Evolutionary conservation across 2,329 filamentous ascomycete species (phyloP).

Genomic region (Stagonosporopsis rhizophila): DNA sequence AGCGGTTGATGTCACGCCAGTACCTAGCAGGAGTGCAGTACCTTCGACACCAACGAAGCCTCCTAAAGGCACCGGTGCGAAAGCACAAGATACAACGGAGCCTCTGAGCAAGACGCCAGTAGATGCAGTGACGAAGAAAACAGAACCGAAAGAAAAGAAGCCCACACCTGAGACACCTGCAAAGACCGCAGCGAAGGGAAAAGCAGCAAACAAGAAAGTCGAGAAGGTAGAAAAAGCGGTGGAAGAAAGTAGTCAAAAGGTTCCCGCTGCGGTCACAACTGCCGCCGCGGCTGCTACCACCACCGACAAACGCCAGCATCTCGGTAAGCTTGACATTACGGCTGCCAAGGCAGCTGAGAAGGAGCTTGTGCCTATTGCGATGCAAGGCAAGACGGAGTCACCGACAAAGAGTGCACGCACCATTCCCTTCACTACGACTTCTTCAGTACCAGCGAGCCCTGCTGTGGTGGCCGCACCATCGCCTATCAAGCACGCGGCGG

Average conservation of each 20-base stretch:
- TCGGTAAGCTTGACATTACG: slow-evolving; percentile 57
- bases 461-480: slow-evolving; percentile 60
- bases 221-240: slow-evolving; percentile 10
- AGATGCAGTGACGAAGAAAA: slow-evolving; percentile 3
- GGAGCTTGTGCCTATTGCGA: slow-evolving; percentile 25
- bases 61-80: slow-evolving; percentile 19
- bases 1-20: slow-evolving; percentile 2
- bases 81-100: slow-evolving; percentile 22
- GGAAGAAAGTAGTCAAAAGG: slow-evolving; percentile 23
- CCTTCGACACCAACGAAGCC: slow-evolving; percentile 35
- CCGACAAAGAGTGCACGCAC: slow-evolving; percentile 36
- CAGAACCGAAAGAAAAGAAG: slow-evolving; percentile 30
- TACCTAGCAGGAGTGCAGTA: slow-evolving; percentile 8
- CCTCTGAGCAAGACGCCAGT: slow-evolving; percentile 17
- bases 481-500: slow-evolving; percentile 50
- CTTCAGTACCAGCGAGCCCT: slow-evolving; percentile 58
- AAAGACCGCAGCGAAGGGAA: slow-evolving; percentile 32
- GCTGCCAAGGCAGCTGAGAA: slow-evolving; percentile 38
- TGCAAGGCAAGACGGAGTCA: slow-evolving; percentile 30
- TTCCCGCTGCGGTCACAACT: slow-evolving; percentile 19
- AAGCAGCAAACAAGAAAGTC: slow-evolving; percentile 27
- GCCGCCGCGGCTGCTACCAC: slow-evolving; percentile 21
- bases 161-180: slow-evolving; percentile 14
- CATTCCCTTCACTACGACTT: slow-evolving; percentile 53
- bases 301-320: slow-evolving; percentile 49